Evolutionary conservation across 2,329 filamentous ascomycete species (phyloP).

Genomic region (Ceratocystis ficicola): DNA sequence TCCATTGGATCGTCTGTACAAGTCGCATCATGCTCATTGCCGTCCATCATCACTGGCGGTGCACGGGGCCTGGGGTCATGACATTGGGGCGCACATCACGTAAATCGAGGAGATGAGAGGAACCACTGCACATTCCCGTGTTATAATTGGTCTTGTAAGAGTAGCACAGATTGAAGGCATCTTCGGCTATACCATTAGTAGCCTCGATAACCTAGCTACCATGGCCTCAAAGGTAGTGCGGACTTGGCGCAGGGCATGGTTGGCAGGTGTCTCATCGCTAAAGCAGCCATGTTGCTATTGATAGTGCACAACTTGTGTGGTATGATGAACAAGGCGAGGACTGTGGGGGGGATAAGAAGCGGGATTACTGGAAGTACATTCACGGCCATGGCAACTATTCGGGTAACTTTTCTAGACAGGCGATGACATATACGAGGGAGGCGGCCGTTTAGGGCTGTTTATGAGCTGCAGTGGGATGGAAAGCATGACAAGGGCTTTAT

Average conservation of each 20-base stretch:
- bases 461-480: too few relatives aligned
- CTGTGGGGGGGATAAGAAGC: not conserved
- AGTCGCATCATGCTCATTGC: not conserved
- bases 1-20: not conserved
- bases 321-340: not conserved
- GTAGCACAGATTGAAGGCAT: constrained; percentile 24
- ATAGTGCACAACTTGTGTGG: constrained; percentile 23
- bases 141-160: constrained; percentile 18
- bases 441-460: too few relatives aligned
- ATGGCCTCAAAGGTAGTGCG: constrained; percentile 24
- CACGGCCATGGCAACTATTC: not conserved
- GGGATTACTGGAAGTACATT: not conserved
- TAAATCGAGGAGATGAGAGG: constrained; percentile 25
- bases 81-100: constrained; percentile 23
- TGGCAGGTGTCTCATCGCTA: not conserved
- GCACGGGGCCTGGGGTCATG: constrained; percentile 25
- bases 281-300: not conserved
- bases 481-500: not conserved
- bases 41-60: constrained; percentile 20
- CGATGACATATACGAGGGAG: too few relatives aligned
- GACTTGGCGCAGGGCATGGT: constrained; percentile 21
- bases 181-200: constrained; percentile 21
- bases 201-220: constrained; percentile 24
- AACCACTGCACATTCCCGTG: constrained; percentile 21
- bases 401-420: not conserved